A percentile compares a stretch with the other conserved stretches of the same genome.
These are phyloP conservation scores for Stagonosporopsis chrysanthemi DNA, from an alignment of 2,329 filamentous ascomycete genomes.

Conservation along the genomic window DNA sequence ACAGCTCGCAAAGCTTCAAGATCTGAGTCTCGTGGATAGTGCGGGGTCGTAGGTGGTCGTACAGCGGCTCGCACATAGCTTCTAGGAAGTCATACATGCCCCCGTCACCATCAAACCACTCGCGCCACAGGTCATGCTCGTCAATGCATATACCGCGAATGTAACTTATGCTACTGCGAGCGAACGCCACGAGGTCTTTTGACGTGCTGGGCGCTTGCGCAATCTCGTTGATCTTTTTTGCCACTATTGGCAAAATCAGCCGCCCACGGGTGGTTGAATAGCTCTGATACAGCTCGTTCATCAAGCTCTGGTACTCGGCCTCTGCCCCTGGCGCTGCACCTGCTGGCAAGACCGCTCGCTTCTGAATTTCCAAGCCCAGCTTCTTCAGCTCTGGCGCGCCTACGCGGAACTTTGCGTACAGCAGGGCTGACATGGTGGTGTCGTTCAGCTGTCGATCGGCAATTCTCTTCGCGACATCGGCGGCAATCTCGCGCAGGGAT, in stretches of 20 bases:
- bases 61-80: conserved; percentile 71
- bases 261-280: conserved; percentile 66
- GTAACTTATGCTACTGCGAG: conserved; percentile 70
- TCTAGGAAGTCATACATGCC: conserved; percentile 72
- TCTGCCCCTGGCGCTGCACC: conserved; percentile 66
- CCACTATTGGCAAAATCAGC: conserved; percentile 67
- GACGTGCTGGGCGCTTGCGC: conserved; percentile 66
- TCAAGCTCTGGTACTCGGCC: conserved; percentile 70
- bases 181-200: conserved; percentile 70
- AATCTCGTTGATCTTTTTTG: conserved; percentile 66
- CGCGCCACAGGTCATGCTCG: conserved; percentile 71
- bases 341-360: conserved; percentile 66
- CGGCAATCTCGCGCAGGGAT: conserved; percentile 67
- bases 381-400: conserved; percentile 71
- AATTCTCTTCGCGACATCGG: conserved; percentile 68
- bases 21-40: conserved; percentile 73
- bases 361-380: conserved; percentile 72
- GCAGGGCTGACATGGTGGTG: conserved; percentile 72
- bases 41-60: conserved; percentile 69
- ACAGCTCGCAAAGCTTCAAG: conserved; percentile 71
- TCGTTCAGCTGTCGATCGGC: conserved; percentile 74
- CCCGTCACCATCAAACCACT: conserved; percentile 70
- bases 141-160: conserved; percentile 71
- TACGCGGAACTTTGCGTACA: conserved; percentile 75
- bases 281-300: conserved; percentile 70